Percentiles rank a stretch among this genome's conserved stretches.
These are phyloP conservation scores for Hypomontagnella monticulosa DNA, from an alignment of 495 filamentous ascomycete genomes.

Conservation along the genomic window DNA sequence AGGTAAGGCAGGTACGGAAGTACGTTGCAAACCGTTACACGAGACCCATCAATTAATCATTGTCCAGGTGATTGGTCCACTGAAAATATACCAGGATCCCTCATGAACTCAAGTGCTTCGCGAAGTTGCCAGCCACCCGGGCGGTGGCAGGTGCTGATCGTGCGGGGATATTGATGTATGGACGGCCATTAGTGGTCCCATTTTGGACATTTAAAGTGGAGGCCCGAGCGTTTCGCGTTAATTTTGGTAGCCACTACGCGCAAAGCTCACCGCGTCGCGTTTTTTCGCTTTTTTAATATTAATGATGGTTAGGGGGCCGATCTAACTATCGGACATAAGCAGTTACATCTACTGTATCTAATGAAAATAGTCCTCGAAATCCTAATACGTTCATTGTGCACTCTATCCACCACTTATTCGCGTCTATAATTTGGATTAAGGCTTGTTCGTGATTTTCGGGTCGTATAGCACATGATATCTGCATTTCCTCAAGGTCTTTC, in stretches of 20 bases:
- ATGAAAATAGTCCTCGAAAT: not conserved
- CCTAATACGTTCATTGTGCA: slow-evolving; percentile 2
- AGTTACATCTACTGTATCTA: slow-evolving; percentile 11
- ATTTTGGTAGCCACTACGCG: slow-evolving; percentile 21
- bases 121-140: no score
- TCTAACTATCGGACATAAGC: slow-evolving; percentile 12
- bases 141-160: not conserved
- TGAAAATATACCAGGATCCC: no score
- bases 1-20: no score
- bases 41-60: no score
- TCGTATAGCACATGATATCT: slow-evolving; percentile 35
- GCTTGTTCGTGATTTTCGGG: slow-evolving; percentile 9
- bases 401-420: slow-evolving; percentile 2
- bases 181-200: not conserved
- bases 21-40: no score
- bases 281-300: slow-evolving; percentile 21
- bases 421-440: slow-evolving; percentile 10
- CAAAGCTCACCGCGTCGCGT: slow-evolving; percentile 38
- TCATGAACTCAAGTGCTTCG: no score
- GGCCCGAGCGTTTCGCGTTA: slow-evolving; percentile 36
- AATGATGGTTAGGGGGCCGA: slow-evolving; percentile 18
- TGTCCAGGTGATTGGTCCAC: no score
- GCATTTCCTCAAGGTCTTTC: slow-evolving; percentile 6
- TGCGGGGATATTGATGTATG: slow-evolving; percentile 6
- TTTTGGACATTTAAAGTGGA: slow-evolving; percentile 29